Evolutionary conservation across 164 flowering plant species (phyloP).

Genomic region (Pachysandra terminalis): DNA sequence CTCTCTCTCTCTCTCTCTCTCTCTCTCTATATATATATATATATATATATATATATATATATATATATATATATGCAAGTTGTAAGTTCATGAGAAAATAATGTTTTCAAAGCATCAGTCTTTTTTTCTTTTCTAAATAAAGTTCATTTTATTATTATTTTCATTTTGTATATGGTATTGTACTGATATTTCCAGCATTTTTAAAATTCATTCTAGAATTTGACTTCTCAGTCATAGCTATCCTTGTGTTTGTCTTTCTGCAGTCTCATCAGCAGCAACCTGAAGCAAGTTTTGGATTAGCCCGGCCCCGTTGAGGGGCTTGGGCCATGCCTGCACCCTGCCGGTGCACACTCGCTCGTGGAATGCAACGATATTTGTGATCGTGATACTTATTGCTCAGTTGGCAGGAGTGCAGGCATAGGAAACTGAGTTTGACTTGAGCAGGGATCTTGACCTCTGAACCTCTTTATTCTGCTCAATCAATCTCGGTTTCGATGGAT

Average conservation of each 20-base stretch:
- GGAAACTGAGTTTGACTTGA: conserved; percentile 40
- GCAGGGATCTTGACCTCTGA: conserved; percentile 10
- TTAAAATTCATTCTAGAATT: neutral
- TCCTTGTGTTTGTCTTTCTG: conserved; percentile 14
- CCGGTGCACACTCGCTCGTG: conserved; percentile 27
- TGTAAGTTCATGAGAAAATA: too few relatives aligned
- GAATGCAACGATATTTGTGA: conserved; percentile 5
- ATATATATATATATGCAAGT: too few relatives aligned
- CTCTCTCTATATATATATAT: too few relatives aligned
- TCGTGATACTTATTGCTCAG: conserved; percentile 8
- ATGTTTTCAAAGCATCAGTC: too few relatives aligned
- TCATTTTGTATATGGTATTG: too few relatives aligned
- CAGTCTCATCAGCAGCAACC: conserved; percentile 91
- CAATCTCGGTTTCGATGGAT: conserved; percentile 26
- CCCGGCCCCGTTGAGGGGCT: conserved; percentile 99
- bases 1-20: too few relatives aligned
- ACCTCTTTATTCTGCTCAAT: conserved; percentile 14
- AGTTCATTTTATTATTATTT: too few relatives aligned
- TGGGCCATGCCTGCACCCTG: conserved; percentile 98
- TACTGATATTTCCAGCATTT: too few relatives aligned
- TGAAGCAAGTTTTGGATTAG: conserved; percentile 87
- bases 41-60: too few relatives aligned
- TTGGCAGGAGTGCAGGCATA: conserved; percentile 81
- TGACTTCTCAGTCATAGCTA: neutral
- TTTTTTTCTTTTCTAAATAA: too few relatives aligned